A percentile compares a stretch with the other conserved stretches of the same genome.
Evolutionary conservation across 78 protist genomes (phyloP).

Genomic region (Guillardia theta): DNA sequence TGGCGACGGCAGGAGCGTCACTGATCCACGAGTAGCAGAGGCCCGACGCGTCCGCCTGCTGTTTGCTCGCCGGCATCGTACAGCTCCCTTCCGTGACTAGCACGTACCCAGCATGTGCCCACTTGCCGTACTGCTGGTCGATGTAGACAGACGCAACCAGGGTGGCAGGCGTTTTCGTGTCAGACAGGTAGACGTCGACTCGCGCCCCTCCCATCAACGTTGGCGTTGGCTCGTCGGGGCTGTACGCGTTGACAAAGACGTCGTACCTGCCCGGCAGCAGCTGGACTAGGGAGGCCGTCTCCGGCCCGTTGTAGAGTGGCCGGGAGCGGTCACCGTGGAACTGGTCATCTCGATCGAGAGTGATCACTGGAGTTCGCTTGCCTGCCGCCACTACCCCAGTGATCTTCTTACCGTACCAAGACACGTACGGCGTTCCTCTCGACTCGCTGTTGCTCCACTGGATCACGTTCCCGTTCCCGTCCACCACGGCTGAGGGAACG

Average conservation of each 20-base stretch:
- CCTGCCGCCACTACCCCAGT: background rate
- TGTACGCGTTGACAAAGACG: background rate
- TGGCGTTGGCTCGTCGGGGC: background rate
- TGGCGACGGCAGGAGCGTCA: too few relatives aligned
- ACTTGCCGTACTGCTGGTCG: too few relatives aligned
- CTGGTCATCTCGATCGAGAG: background rate
- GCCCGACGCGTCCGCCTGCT: too few relatives aligned
- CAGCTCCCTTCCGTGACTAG: too few relatives aligned
- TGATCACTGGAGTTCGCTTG: background rate
- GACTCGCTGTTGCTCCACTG: background rate
- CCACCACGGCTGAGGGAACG: background rate
- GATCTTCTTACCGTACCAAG: background rate
- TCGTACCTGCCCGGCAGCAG: background rate
- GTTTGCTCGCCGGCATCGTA: too few relatives aligned
- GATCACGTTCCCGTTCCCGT: background rate
- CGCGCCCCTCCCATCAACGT: too few relatives aligned
- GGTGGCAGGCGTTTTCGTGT: too few relatives aligned
- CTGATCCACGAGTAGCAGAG: too few relatives aligned
- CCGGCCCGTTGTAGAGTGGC: background rate
- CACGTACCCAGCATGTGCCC: too few relatives aligned
- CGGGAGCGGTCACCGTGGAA: background rate
- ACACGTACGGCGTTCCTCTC: too few relatives aligned
- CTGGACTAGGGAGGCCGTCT: background rate
- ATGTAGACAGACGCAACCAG: too few relatives aligned
- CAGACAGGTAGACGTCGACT: too few relatives aligned